Evolutionary conservation across 805 yeast genomes (phyloP).

Genomic region (Zygoascus tannicola): DNA sequence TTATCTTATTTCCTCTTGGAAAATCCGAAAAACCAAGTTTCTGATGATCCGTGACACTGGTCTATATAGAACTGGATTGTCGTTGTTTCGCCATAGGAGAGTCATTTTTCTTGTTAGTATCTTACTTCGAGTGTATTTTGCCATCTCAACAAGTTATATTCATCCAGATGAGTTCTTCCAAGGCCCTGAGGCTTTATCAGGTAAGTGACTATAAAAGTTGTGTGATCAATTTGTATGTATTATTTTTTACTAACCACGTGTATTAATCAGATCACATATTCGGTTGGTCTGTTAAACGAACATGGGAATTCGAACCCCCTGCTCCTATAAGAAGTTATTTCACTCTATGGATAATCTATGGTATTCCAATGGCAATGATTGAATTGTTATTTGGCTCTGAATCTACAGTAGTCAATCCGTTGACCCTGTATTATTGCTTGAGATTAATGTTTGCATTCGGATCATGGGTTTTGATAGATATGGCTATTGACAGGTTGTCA

Average conservation of each 20-base stretch:
- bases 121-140: conserved; percentile 44
- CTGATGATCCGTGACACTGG: too few relatives aligned
- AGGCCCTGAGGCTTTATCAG: conserved; percentile 63
- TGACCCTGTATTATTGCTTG: conserved; percentile 42
- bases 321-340: conserved; percentile 63
- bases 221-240: too few relatives aligned
- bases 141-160: conserved; percentile 68
- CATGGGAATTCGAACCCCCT: conserved; percentile 73
- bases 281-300: conserved; percentile 40
- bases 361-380: conserved; percentile 46
- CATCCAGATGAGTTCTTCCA: conserved; percentile 99
- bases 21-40: too few relatives aligned
- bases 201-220: too few relatives aligned
- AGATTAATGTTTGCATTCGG: conserved; percentile 39
- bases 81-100: conserved; percentile 36
- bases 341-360: conserved; percentile 59
- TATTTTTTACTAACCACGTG: background rate
- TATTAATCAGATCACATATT: conserved; percentile 24
- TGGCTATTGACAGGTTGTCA: conserved; percentile 40
- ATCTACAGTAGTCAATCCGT: conserved; percentile 32
- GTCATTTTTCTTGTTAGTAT: conserved; percentile 36
- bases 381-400: conserved; percentile 23
- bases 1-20: too few relatives aligned
- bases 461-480: conserved; percentile 31
- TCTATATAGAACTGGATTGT: background rate